Percentiles rank a stretch among this genome's conserved stretches.
phyloP scores from a whole-genome alignment of 768 basidiomycete genomes.

The Ramaria rubella region DNA sequence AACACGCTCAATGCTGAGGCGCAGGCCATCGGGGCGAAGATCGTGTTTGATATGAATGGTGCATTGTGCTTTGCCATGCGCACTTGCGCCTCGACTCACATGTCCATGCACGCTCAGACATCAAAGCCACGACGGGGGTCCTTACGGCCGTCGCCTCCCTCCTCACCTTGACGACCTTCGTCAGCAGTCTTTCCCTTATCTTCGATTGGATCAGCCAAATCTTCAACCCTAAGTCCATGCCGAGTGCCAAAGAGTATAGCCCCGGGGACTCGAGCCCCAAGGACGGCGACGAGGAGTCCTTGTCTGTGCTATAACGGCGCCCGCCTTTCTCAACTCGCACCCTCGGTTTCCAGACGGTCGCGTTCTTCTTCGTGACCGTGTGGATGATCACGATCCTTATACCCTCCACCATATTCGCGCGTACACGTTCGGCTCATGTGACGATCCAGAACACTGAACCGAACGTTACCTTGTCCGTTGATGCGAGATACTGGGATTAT shows the following conservation, averaged over 20 bases:
- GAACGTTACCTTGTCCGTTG: not conserved
- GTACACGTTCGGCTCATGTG: constrained; percentile 9
- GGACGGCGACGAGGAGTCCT: not conserved
- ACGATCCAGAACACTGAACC: not conserved
- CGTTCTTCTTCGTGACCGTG: constrained; percentile 7
- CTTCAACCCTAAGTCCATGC: not conserved
- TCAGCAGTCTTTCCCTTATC: constrained; percentile 1
- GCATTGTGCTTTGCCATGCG: not conserved
- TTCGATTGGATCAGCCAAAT: constrained; percentile 3
- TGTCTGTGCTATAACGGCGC: not conserved
- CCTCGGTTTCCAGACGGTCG: constrained; percentile 6
- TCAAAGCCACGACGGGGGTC: constrained; percentile 2
- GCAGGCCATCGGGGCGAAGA: not conserved
- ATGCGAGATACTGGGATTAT: constrained; percentile 13
- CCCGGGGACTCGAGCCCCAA: too few species aligned
- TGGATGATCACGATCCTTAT: constrained; percentile 10
- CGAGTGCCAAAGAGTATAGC: not conserved
- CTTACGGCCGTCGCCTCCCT: constrained; percentile 8
- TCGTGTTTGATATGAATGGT: constrained; percentile 14
- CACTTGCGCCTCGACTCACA: not conserved
- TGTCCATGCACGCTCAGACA: constrained; percentile 9
- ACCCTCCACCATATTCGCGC: constrained; percentile 12
- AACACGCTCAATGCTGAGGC: not conserved
- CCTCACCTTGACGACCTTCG: not conserved
- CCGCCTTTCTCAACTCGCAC: constrained; percentile 11